Conservation (phyloP, 768 basidiomycete species). For the Psilocybe cubensis region DNA sequence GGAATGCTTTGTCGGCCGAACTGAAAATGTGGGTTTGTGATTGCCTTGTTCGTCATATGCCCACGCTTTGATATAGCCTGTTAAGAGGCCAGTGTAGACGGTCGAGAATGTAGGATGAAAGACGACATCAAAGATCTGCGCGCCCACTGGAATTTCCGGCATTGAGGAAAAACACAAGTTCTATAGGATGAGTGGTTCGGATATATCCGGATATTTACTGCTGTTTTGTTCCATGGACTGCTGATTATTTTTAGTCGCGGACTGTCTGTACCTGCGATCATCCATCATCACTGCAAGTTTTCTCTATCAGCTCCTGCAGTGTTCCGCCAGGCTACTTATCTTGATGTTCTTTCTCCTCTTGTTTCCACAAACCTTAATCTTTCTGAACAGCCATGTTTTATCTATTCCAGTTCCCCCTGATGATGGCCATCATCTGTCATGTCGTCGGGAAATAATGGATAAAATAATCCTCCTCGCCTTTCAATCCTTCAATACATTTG, state of each 20-base stretch:
- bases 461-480: neutral
- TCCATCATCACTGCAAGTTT: neutral
- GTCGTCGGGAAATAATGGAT: neutral
- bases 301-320: neutral
- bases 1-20: constrained; percentile 81
- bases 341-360: neutral
- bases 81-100: constrained; percentile 80
- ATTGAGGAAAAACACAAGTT: constrained; percentile 28
- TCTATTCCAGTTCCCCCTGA: too few species aligned
- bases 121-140: constrained; percentile 87
- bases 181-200: constrained; percentile 13
- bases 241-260: neutral
- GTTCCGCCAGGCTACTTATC: neutral
- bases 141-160: constrained; percentile 69
- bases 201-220: constrained; percentile 19
- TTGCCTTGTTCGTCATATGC: constrained; percentile 74
- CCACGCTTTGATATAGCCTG: constrained; percentile 84
- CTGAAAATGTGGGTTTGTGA: constrained; percentile 56
- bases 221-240: constrained; percentile 16
- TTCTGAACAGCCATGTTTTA: neutral
- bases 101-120: constrained; percentile 79
- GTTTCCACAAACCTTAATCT: neutral
- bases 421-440: neutral
- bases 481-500: neutral
- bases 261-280: neutral